phyloP scores from a whole-genome alignment of 2,329 filamentous ascomycete genomes.

The Ophiostoma pallidulum region DNA sequence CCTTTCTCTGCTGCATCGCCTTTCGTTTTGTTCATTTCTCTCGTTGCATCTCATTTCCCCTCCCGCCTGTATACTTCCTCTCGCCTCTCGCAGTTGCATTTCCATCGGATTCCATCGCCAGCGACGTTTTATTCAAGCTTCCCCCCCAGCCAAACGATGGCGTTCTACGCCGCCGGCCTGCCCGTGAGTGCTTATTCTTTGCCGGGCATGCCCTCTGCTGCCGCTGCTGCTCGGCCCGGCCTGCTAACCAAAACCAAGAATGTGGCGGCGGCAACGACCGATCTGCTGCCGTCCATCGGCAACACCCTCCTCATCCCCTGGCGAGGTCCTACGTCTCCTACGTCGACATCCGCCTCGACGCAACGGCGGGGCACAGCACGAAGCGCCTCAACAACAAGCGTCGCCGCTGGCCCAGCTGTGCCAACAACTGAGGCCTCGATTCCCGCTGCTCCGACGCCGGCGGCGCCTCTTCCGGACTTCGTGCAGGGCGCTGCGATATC shows the following conservation, averaged over 20 bases:
- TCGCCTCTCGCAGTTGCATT: no score
- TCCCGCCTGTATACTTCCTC: no score
- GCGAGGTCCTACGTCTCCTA: constrained; percentile 17
- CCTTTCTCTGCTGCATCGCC: neutral
- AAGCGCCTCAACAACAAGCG: neutral
- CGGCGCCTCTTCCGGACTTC: constrained; percentile 21
- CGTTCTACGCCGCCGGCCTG: constrained; percentile 12
- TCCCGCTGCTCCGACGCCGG: neutral
- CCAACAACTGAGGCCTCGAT: neutral
- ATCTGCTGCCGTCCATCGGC: constrained; percentile 37
- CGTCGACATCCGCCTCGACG: neutral
- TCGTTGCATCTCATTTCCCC: neutral
- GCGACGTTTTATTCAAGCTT: no score
- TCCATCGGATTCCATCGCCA: no score
- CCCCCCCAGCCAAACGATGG: neutral
- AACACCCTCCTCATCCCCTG: constrained; percentile 31
- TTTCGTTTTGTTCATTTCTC: neutral
- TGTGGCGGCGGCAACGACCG: constrained; percentile 34
- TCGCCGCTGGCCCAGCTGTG: neutral
- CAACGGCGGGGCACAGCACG: neutral
- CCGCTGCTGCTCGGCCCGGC: neutral
- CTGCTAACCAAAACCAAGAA: constrained; percentile 13
- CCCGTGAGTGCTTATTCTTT: constrained; percentile 15
- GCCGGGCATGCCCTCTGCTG: no score
- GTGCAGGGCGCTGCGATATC: constrained; percentile 20